Evolutionary conservation across 1,139 yeast genomes (phyloP).

Genomic region (Candida sp.): DNA sequence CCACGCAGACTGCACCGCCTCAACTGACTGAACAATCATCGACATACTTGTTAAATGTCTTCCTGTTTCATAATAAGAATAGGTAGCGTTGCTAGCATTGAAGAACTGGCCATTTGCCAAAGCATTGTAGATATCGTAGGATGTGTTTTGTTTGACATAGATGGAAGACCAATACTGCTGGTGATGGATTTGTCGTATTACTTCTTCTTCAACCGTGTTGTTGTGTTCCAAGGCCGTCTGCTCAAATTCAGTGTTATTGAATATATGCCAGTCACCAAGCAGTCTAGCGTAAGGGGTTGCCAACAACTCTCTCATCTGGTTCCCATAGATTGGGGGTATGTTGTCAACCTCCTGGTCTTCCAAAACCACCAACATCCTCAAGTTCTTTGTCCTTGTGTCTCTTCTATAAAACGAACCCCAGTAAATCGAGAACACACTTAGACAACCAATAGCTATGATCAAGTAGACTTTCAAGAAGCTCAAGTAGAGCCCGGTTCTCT

Average conservation of each 20-base stretch:
- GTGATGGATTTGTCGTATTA: conserved; percentile 41
- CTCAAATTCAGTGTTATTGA: conserved; percentile 29
- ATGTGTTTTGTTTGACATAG: conserved; percentile 41
- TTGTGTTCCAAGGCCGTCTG: conserved; percentile 33
- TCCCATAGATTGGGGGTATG: conserved; percentile 20
- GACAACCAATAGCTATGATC: conserved; percentile 31
- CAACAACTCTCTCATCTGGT: conserved; percentile 15
- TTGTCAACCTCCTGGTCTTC: conserved; percentile 26
- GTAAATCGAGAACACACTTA: conserved; percentile 37
- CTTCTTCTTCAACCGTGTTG: conserved; percentile 34
- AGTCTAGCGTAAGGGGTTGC: conserved; percentile 20
- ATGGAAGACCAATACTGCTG: conserved; percentile 49
- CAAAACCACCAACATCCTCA: conserved; percentile 28
- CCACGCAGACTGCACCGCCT: not conserved
- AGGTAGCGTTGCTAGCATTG: conserved; percentile 14
- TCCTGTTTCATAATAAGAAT: conserved; percentile 41
- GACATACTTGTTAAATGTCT: conserved; percentile 27
- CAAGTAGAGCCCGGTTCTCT: not conserved
- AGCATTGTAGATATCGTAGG: conserved; percentile 29
- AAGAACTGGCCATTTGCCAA: conserved; percentile 12
- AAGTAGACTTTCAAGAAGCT: conserved; percentile 18
- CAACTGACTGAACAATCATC: not conserved
- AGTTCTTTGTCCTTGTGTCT: conserved; percentile 19
- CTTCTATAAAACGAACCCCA: conserved; percentile 37
- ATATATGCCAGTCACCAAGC: conserved; percentile 49